phyloP scores from a whole-genome alignment of 805 yeast species.

The Metschnikowia reukaufii region DNA sequence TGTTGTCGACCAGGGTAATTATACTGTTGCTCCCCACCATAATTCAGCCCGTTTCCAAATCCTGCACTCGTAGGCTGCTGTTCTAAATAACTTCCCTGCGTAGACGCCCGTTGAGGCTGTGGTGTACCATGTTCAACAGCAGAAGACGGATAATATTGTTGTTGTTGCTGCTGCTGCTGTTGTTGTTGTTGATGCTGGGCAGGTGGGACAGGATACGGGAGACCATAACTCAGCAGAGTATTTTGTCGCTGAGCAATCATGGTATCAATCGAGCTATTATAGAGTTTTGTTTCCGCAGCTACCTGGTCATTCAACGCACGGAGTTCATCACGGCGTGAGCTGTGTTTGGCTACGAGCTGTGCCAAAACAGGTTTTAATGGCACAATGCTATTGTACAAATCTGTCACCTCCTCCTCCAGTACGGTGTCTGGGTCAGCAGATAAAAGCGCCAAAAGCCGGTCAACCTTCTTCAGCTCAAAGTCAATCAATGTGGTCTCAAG shows the following conservation, averaged over 20 bases:
- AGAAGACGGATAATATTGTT: background rate
- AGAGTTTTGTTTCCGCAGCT: conserved; percentile 63
- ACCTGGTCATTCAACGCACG: conserved; percentile 69
- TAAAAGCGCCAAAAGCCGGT: conserved; percentile 61
- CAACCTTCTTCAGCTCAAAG: conserved; percentile 58
- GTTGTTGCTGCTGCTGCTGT: background rate
- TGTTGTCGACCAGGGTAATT: background rate
- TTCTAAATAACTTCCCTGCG: conserved; percentile 6
- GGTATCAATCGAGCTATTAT: conserved; percentile 65
- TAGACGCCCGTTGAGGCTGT: background rate
- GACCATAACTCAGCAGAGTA: background rate
- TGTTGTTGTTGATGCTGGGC: background rate
- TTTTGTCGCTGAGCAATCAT: conserved; percentile 11
- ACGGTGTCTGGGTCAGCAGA: conserved; percentile 35
- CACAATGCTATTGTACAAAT: conserved; percentile 67
- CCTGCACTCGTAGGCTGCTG: conserved; percentile 43
- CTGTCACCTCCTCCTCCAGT: conserved; percentile 66
- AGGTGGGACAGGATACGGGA: conserved; percentile 10
- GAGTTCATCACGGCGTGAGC: conserved; percentile 75
- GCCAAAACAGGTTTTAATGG: conserved; percentile 75
- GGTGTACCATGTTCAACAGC: background rate
- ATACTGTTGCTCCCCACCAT: background rate
- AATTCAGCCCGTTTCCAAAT: conserved; percentile 33
- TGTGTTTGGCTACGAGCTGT: conserved; percentile 72
- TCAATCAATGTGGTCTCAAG: conserved; percentile 55